Conservation (phyloP, 768 basidiomycete species). For the Boletus rubroflammeus region DNA sequence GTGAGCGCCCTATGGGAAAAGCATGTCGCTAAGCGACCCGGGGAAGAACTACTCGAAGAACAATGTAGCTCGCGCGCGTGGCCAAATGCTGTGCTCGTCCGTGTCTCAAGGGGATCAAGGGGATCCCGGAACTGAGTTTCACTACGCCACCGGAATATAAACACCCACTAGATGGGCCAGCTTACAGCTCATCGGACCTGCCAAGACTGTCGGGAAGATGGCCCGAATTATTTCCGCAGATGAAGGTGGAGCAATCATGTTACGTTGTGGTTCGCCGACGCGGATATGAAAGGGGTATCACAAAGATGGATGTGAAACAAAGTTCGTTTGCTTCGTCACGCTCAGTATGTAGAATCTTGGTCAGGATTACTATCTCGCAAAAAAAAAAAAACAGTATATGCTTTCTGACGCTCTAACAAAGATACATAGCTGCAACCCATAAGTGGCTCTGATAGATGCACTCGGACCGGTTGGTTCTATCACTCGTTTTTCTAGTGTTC, state of each 20-base stretch:
- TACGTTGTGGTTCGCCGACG: neutral
- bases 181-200: neutral
- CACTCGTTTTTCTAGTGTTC: too few relatives aligned
- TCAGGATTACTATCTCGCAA: neutral
- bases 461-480: neutral
- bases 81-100: slow-evolving; percentile 5
- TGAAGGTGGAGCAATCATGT: neutral
- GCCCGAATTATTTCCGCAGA: neutral
- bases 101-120: slow-evolving; percentile 1
- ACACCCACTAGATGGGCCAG: neutral
- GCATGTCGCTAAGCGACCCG: neutral
- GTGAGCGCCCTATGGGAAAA: neutral
- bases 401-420: too few relatives aligned
- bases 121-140: slow-evolving; percentile 1
- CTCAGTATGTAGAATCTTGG: neutral
- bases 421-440: too few relatives aligned
- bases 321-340: neutral
- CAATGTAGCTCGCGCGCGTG: neutral
- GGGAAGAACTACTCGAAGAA: neutral
- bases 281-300: neutral
- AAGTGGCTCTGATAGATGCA: neutral
- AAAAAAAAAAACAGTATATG: too few relatives aligned
- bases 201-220: neutral
- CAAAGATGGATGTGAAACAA: neutral
- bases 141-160: neutral